Evolutionary conservation across 208 protist species (phyloP).

Genomic region (Borovskyia barvae): DNA sequence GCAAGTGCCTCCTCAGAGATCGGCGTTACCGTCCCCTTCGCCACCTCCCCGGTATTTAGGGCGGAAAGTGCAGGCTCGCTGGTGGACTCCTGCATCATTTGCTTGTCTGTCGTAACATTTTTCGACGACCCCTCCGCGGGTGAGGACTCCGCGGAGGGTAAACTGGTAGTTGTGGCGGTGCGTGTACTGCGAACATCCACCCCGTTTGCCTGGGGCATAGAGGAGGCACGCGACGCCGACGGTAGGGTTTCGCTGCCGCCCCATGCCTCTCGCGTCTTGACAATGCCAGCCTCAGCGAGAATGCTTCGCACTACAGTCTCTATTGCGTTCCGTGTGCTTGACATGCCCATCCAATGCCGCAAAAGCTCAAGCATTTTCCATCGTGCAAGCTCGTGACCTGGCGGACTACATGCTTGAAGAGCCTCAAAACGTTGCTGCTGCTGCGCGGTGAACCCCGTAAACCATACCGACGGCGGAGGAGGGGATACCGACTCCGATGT

Average conservation of each 20-base stretch:
- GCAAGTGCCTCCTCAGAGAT: not conserved
- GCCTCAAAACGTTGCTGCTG: slow-evolving; percentile 30
- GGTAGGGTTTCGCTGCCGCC: slow-evolving; percentile 1
- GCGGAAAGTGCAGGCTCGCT: no score
- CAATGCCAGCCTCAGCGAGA: slow-evolving; percentile 27
- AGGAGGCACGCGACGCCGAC: not conserved
- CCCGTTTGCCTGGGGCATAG: not conserved
- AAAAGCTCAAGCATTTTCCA: slow-evolving; percentile 65
- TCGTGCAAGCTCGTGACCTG: slow-evolving; percentile 31
- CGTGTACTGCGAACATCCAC: not conserved
- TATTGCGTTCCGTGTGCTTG: slow-evolving; percentile 30
- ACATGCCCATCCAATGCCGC: slow-evolving; percentile 65
- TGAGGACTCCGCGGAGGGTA: slow-evolving; percentile 4
- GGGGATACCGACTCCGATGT: not conserved
- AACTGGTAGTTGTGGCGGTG: not conserved
- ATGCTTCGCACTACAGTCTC: slow-evolving; percentile 41
- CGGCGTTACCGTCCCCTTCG: not conserved
- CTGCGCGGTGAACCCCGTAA: slow-evolving; percentile 11
- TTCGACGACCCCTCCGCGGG: slow-evolving; percentile 16
- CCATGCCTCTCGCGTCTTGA: slow-evolving; percentile 28
- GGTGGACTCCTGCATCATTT: no score
- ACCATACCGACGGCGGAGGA: slow-evolving; percentile 11
- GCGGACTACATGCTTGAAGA: slow-evolving; percentile 25
- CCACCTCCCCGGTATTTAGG: not conserved
- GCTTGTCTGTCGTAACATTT: no score